Evolutionary conservation across 2,329 filamentous ascomycete genomes (phyloP), one percentile per base, ranked within the genome.

Genomic region (Didymella arachidicola): DNA sequence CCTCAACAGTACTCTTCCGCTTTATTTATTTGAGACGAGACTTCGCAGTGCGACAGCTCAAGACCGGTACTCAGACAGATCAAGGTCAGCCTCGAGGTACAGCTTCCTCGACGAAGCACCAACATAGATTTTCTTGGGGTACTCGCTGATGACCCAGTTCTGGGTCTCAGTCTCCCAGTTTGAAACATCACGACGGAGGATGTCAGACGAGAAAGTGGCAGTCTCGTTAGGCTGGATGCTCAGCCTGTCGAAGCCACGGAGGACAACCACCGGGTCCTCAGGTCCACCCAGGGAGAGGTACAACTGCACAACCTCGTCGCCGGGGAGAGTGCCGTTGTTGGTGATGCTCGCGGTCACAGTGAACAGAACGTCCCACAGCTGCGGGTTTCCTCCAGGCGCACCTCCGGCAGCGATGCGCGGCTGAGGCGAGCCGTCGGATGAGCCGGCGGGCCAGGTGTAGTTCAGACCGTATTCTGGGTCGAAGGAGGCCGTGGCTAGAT

Each of bases 91-190:
- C 43, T 70, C 79, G 12, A 88, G 79, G 22, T 79, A 80, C 63
- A 88, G 73, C 56, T 83, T 86, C 66, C 86, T 80, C 57, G 84
- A 87, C 4, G 83, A 86, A 63, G 79, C 81, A 26, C 86, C 86
- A 6, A 89, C 86, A 62, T 84, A 84, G 39, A 87, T 81, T 57
- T 79, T 87, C 81, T 87, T 87, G 51, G 81, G 77, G 65, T 85
- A 81, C 22, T 79, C 68, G 29, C 79, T 81, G 53, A 88, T 80
- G 44, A 92, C 85, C 93, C 94, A 98, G 81, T 97, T 89, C 82
- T 97, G 93, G n/a, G 79, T 75, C 1, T 72, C 82, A 0, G 85
- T 80, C 66, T 97, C 91, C 93, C 94, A 97, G 80, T 93, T 95
- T 74, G 89, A 92, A 55, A 97, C 67, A 72, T 97, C 94, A 56